These are phyloP conservation scores for Hymenoscyphus albidus DNA, from an alignment of 2,329 filamentous ascomycete genomes.

Conservation along the genomic window DNA sequence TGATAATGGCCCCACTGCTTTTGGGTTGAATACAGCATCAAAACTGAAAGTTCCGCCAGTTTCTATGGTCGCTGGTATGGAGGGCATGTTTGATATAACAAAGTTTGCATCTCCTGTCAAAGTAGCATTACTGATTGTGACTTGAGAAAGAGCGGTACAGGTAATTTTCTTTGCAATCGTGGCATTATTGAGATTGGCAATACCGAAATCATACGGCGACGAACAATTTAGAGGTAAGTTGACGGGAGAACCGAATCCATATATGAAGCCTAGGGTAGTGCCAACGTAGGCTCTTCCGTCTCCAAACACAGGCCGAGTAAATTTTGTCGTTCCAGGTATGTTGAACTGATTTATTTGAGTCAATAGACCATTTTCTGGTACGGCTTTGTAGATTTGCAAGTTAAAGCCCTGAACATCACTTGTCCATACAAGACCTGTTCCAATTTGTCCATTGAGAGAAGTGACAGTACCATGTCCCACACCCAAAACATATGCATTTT, in stretches of 20 bases:
- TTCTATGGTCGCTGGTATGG: slow-evolving; percentile 35
- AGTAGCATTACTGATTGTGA: slow-evolving; percentile 41
- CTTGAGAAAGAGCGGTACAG: slow-evolving; percentile 46
- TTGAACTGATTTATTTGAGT: slow-evolving; percentile 49
- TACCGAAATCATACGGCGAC: slow-evolving; percentile 45
- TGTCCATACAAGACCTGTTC: slow-evolving; percentile 54
- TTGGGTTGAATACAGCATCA: slow-evolving; percentile 44
- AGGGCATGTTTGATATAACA: slow-evolving; percentile 32
- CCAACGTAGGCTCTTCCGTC: slow-evolving; percentile 54
- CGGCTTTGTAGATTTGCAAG: slow-evolving; percentile 49
- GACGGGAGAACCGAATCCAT: slow-evolving; percentile 53
- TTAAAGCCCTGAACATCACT: slow-evolving; percentile 52
- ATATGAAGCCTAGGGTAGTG: slow-evolving; percentile 47
- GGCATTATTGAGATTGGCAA: slow-evolving; percentile 39
- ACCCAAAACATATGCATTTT: slow-evolving; percentile 51
- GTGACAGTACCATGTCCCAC: slow-evolving; percentile 55
- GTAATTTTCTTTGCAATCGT: slow-evolving; percentile 39
- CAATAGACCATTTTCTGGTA: slow-evolving; percentile 45
- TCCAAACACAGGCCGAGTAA: slow-evolving; percentile 55
- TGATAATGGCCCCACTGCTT: slow-evolving; percentile 45
- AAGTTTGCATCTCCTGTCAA: slow-evolving; percentile 41
- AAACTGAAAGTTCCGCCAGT: slow-evolving; percentile 42
- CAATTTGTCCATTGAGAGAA: slow-evolving; percentile 48
- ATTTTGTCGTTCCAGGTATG: slow-evolving; percentile 51
- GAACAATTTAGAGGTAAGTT: slow-evolving; percentile 53